Evolutionary conservation across 2,329 filamentous ascomycete genomes (phyloP), one percentile per base, ranked within the genome.

Genomic region (Atkinsonella hypoxylon): DNA sequence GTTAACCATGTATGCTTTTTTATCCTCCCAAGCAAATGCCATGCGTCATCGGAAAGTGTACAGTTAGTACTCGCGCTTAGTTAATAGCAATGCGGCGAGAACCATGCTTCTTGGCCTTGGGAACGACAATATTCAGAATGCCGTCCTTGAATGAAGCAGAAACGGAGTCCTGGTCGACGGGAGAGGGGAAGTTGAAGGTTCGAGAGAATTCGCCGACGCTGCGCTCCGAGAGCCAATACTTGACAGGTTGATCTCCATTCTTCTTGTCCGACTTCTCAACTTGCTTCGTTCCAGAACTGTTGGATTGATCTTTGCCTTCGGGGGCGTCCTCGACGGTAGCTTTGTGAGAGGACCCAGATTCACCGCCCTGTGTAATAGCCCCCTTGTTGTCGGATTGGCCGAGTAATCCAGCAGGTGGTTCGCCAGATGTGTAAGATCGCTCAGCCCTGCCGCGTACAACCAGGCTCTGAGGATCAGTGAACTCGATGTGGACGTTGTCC

Each of bases 401-500:
- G 51, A 81, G 66, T 49, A 68, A 63, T 43, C 67, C 71, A 20
- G 75, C 69, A 2, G 52, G 53, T 11, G 4, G 74, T 70, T 68
- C 69, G 52, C 76, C 75, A 48, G 77, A 22, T 4, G 48, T 74
- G 63, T 77, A 74, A 54, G 70, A 69, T 55, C 79, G 76, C 66
- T 88, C 84, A 52, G 80, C 73, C 53, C 74, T 78, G 59, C 86
- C 86, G 49, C 76, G 78, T 60, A 89, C 73, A 51, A 79, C 75
- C 22, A 89, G 68, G 30, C 82, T 87, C 66, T 84, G 79, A 18
- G 75, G 70, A 63, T 89, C 85, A 51, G 78, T 81, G 72, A 89
- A 89, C 62, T 89, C 85, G 62, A 89, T 83, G 62, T 76, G 72
- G 61, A 89, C 70, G 61, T 88, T 73, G 56, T 85, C 79, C 67